Evolutionary conservation across 2,329 filamentous ascomycete species (phyloP), one percentile per base, ranked within the genome.

Genomic region (Bisporella sp.): DNA sequence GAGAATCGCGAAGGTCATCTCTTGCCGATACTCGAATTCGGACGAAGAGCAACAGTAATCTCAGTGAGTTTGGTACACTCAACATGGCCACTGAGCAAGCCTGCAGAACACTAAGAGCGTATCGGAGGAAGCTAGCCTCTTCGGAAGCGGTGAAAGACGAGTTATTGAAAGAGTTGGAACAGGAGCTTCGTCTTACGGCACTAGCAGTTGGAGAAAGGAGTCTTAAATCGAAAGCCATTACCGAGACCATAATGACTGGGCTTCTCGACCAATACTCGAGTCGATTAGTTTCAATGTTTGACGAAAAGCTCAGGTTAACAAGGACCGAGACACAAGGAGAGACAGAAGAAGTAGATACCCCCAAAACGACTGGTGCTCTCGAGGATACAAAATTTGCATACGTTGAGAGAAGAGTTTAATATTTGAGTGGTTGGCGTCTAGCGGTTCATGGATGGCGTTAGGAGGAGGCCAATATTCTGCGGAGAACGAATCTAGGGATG

Each of bases 181-280:
- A 81, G 54, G 82, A 86, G 61, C 65, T 86, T 51, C 76, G 81
- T 13, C 70, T 85, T 32, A 85, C 82, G 3, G 75, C 76, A 4
- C 75, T 81, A 7, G 81, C 81, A 5, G 67, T 86, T 31, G 63
- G 64, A 13, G 65, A 67, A 49, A 65, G 57, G 50, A 64, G 54
- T 45, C 42, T 63, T 29, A 66, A 63, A 52, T 57, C 64, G 71
- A 74, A 63, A 60, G 64, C 72, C 1, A 72, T 82, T 64, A 79
- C 75, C 55, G 81, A 83, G 60, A 76, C 74, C 13, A 71, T 79
- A 45, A 68, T 86, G 33, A 78, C 74, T 40, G 83, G 82, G 46
- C 68, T 90, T 42, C 70, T 91, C 6, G 87, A 89, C 57, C 81
- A 88, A 67, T 89, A 89, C 61, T 87, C 84, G 2, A 84, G 89